These are phyloP conservation scores for Candida wancherniae DNA, from an alignment of 805 yeast genomes.

Conservation along the genomic window DNA sequence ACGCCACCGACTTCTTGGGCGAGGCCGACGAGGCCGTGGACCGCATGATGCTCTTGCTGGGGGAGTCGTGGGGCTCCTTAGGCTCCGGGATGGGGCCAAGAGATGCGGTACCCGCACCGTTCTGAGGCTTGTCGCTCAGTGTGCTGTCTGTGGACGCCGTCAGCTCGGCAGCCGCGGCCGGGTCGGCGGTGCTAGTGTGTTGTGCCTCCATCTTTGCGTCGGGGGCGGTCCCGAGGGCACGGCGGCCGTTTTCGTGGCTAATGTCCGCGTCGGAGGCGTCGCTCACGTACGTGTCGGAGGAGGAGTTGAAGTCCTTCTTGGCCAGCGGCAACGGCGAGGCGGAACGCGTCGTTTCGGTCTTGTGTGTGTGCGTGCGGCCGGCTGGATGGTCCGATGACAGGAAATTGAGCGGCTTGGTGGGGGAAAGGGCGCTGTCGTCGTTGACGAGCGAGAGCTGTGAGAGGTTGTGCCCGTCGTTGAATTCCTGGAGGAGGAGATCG, in stretches of 20 bases:
- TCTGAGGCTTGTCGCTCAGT: too few relatives aligned
- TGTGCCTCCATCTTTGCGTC: too few relatives aligned
- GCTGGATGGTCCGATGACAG: too few relatives aligned
- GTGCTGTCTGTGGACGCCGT: too few relatives aligned
- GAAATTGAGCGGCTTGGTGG: slow-evolving; percentile 31
- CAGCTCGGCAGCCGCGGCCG: too few relatives aligned
- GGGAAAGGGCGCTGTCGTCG: slow-evolving; percentile 18
- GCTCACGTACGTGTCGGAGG: slow-evolving; percentile 40
- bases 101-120: too few relatives aligned
- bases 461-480: slow-evolving; percentile 17
- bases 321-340: too few relatives aligned
- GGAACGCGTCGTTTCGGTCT: too few relatives aligned
- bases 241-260: background rate
- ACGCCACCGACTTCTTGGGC: slow-evolving; percentile 38
- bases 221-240: too few relatives aligned
- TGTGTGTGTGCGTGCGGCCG: slow-evolving; percentile 2
- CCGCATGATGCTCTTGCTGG: slow-evolving; percentile 38
- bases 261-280: slow-evolving; percentile 17
- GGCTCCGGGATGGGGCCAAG: too few relatives aligned
- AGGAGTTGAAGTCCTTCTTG: slow-evolving; percentile 31
- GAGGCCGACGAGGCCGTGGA: slow-evolving; percentile 19
- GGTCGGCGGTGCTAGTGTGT: too few relatives aligned
- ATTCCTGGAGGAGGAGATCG: slow-evolving; percentile 25
- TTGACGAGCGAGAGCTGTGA: slow-evolving; percentile 6
- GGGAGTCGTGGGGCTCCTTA: slow-evolving; percentile 19